Evolutionary conservation across 768 basidiomycete genomes (phyloP).

Genomic region (Suillus tomentosus): DNA sequence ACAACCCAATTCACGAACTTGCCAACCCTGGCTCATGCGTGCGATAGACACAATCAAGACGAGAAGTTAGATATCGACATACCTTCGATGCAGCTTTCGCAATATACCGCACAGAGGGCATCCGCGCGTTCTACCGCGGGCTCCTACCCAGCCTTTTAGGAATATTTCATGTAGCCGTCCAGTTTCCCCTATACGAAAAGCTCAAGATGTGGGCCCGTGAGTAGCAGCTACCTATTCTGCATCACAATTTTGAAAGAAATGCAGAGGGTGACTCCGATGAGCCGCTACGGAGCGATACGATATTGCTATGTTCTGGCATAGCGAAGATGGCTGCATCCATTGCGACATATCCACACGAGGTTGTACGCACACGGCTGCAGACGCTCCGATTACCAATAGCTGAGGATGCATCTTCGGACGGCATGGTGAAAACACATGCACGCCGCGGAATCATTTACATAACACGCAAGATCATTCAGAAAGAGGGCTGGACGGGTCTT

Average conservation of each 20-base stretch:
- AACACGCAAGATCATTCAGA: slow-evolving; percentile 66
- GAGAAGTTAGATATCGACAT: slow-evolving; percentile 80
- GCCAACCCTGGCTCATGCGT: neutral
- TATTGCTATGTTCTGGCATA: slow-evolving; percentile 87
- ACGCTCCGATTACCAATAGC: slow-evolving; percentile 72
- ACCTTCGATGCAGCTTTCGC: slow-evolving; percentile 88
- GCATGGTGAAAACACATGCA: slow-evolving; percentile 57
- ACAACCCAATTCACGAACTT: slow-evolving; percentile 17
- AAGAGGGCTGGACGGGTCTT: slow-evolving; percentile 87
- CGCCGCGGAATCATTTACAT: slow-evolving; percentile 74
- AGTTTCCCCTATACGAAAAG: slow-evolving; percentile 95
- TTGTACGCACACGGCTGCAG: slow-evolving; percentile 96
- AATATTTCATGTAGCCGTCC: slow-evolving; percentile 93
- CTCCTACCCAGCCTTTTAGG: slow-evolving; percentile 91
- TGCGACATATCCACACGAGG: slow-evolving; percentile 97
- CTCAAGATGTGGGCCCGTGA: slow-evolving; percentile 85
- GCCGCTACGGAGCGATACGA: slow-evolving; percentile 45
- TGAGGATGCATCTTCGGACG: slow-evolving; percentile 59
- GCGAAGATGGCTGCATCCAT: slow-evolving; percentile 97
- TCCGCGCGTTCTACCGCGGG: slow-evolving; percentile 90
- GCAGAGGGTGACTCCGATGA: slow-evolving; percentile 33
- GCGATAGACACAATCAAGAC: slow-evolving; percentile 76
- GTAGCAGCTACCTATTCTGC: slow-evolving; percentile 34
- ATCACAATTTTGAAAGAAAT: slow-evolving; percentile 17
- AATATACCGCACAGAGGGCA: slow-evolving; percentile 89